A percentile compares a stretch with the other conserved stretches of the same genome.
phyloP scores from a whole-genome alignment of 2,329 filamentous ascomycete species.

The Scytalidium lignicola region DNA sequence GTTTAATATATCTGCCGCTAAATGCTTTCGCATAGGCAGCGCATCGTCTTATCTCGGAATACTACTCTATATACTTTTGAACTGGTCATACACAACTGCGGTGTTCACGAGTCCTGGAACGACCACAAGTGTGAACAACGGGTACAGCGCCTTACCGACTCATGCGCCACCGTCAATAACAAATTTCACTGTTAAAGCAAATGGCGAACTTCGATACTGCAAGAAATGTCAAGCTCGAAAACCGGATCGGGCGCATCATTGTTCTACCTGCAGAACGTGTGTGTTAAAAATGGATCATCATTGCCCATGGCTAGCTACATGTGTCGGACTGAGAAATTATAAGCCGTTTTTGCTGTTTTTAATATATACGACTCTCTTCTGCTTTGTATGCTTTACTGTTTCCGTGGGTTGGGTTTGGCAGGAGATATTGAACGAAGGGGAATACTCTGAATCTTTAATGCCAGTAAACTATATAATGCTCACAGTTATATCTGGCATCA shows the following conservation, averaged over 20 bases:
- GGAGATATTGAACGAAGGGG: conserved; percentile 67
- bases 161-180: conserved; percentile 56
- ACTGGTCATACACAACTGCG: conserved; percentile 85
- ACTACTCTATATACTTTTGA: conserved; percentile 70
- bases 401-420: conserved; percentile 78
- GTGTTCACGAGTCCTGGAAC: conserved; percentile 88
- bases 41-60: conserved; percentile 59
- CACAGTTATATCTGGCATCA: conserved; percentile 81
- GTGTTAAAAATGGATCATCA: conserved; percentile 99
- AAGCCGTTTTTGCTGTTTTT: conserved; percentile 93
- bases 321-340: conserved; percentile 90
- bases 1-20: conserved; percentile 6
- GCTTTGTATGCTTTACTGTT: conserved; percentile 73
- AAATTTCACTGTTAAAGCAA: conserved; percentile 87
- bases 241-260: conserved; percentile 94
- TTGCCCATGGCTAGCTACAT: conserved; percentile 96
- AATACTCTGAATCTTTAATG: conserved; percentile 70
- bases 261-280: conserved; percentile 88
- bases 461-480: conserved; percentile 90
- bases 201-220: conserved; percentile 82
- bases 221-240: conserved; percentile 96
- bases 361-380: conserved; percentile 82
- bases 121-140: conserved; percentile 52
- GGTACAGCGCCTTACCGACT: conserved; percentile 80
- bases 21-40: conserved; percentile 35